These are phyloP conservation scores for Kwoniella shandongensis DNA, from an alignment of 768 basidiomycete genomes.

Conservation along the genomic window DNA sequence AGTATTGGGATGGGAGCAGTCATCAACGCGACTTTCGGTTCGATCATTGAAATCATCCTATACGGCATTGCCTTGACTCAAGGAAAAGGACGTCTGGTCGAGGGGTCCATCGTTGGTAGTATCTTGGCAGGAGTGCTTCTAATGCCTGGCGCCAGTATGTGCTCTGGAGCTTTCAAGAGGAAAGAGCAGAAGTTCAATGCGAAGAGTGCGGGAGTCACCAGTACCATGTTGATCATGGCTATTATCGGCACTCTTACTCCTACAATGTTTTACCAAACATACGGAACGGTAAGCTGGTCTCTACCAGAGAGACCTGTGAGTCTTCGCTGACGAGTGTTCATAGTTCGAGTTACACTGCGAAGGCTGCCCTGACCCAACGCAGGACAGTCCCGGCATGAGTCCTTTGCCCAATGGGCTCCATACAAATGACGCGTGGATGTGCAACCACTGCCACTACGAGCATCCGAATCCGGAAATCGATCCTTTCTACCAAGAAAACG, in stretches of 20 bases:
- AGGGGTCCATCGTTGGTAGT: conserved; percentile 94
- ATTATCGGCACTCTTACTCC: conserved; percentile 94
- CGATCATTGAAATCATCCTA: conserved; percentile 94
- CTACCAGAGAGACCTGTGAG: conserved; percentile 13
- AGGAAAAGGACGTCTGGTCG: conserved; percentile 88
- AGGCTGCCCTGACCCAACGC: conserved; percentile 42
- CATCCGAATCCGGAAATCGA: conserved; percentile 90
- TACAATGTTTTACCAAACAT: conserved; percentile 96
- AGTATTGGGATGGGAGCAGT: conserved; percentile 99
- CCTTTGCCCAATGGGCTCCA: neutral
- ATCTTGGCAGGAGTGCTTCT: conserved; percentile 91
- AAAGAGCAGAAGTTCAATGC: conserved; percentile 99
- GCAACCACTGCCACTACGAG: conserved; percentile 89
- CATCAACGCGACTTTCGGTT: conserved; percentile 98
- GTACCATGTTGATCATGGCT: conserved; percentile 99
- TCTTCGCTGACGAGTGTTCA: conserved; percentile 5
- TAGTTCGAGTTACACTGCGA: conserved; percentile 51
- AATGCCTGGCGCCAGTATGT: conserved; percentile 98
- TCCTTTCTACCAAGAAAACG: conserved; percentile 94
- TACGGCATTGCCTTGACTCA: conserved; percentile 87
- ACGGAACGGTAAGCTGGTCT: conserved; percentile 74
- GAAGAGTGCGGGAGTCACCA: conserved; percentile 97
- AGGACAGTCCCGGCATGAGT: conserved; percentile 9
- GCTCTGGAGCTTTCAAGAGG: conserved; percentile 76
- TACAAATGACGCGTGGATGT: conserved; percentile 67